phyloP scores from a whole-genome alignment of 768 basidiomycete species.

The Tubosaeta sp. region DNA sequence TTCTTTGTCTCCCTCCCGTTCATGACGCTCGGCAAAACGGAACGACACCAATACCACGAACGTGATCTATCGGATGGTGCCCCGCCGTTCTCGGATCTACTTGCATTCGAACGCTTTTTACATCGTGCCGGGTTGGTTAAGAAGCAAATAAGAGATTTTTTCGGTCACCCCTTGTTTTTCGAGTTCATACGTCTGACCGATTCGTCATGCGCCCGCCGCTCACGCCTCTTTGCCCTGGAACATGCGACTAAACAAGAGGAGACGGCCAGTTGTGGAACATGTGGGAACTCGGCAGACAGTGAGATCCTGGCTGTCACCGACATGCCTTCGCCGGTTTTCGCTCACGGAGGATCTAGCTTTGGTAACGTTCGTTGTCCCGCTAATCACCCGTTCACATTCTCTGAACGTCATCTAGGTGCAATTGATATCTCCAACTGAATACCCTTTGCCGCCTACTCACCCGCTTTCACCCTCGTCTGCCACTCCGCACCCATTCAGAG shows the following conservation, averaged over 20 bases:
- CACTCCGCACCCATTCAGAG: not conserved
- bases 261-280: not conserved
- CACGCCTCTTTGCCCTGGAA: too few relatives aligned
- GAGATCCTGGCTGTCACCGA: not conserved
- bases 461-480: not conserved
- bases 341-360: not conserved
- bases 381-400: not conserved
- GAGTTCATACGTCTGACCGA: not conserved
- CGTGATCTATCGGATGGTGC: not conserved
- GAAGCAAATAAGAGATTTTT: not conserved
- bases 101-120: not conserved
- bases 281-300: not conserved
- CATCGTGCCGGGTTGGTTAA: not conserved
- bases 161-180: not conserved
- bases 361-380: not conserved
- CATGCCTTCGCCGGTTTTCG: not conserved
- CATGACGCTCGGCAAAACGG: slow-evolving; percentile 17
- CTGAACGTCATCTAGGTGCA: not conserved
- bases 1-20: not conserved
- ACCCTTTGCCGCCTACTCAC: not conserved
- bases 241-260: not conserved
- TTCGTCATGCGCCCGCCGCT: not conserved
- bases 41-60: not conserved
- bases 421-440: not conserved
- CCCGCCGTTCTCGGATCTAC: not conserved